Conservation (phyloP, 169 alveolate species). For the Amoebophrya sp. region DNA sequence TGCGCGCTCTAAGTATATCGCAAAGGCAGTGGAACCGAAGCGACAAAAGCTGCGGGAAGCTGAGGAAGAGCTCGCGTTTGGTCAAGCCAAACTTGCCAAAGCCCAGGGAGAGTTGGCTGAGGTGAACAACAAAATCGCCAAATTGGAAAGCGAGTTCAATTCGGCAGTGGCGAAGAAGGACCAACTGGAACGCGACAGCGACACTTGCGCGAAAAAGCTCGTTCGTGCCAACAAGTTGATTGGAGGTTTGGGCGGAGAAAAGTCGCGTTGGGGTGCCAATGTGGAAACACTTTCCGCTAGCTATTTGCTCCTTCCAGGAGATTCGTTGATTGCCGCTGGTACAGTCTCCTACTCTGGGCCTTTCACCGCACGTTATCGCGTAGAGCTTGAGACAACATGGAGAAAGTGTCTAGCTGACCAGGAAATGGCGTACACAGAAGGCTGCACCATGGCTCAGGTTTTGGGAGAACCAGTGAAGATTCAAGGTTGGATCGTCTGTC, state of each 20-base stretch:
- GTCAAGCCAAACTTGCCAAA: conserved; percentile 49
- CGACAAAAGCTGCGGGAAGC: conserved; percentile 40
- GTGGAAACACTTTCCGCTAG: conserved; percentile 55
- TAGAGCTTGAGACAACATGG: conserved; percentile 71
- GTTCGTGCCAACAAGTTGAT: conserved; percentile 76
- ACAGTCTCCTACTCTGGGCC: conserved; percentile 78
- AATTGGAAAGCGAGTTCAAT: conserved; percentile 71
- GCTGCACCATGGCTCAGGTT: conserved; percentile 55
- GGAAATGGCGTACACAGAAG: conserved; percentile 56
- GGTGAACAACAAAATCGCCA: conserved; percentile 65
- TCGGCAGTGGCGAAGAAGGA: conserved; percentile 74
- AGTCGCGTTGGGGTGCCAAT: conserved; percentile 74
- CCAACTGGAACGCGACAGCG: conserved; percentile 61
- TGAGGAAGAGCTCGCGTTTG: conserved; percentile 40
- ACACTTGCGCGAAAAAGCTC: conserved; percentile 70
- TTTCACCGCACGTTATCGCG: conserved; percentile 77
- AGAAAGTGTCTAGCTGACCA: conserved; percentile 55
- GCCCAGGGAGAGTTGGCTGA: conserved; percentile 57
- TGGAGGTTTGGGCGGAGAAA: conserved; percentile 80
- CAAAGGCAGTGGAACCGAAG: conserved; percentile 47
- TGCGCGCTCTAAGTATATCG: too few species aligned
- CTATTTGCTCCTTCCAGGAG: conserved; percentile 74
- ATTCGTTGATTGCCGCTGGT: conserved; percentile 80
- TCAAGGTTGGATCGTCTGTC: conserved; percentile 70
- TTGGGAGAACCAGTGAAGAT: conserved; percentile 79